Percentiles rank a stretch among this genome's conserved stretches.
phyloP scores from a whole-genome alignment of 352 stramenopile genomes.

The Pythium oligandrum region DNA sequence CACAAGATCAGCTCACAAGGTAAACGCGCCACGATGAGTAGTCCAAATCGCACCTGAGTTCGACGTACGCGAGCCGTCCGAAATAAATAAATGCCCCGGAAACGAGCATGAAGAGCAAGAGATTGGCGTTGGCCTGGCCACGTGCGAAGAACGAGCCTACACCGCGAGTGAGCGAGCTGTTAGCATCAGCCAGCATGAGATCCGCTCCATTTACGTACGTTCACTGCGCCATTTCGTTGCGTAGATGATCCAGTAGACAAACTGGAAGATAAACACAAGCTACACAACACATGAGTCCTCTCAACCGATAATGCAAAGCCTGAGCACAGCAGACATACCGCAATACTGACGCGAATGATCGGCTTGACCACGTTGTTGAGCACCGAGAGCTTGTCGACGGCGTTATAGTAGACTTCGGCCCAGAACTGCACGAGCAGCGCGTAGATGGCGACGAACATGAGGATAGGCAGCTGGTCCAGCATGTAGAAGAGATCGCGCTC shows the following conservation, averaged over 20 bases:
- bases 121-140: slow-evolving; percentile 75
- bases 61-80: slow-evolving; percentile 71
- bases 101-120: slow-evolving; percentile 78
- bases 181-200: not conserved
- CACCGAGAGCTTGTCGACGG: slow-evolving; percentile 63
- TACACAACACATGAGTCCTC: slow-evolving; percentile 17
- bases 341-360: slow-evolving; percentile 54
- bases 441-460: slow-evolving; percentile 81
- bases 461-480: slow-evolving; percentile 74
- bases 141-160: slow-evolving; percentile 77
- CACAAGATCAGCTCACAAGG: not conserved
- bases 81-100: slow-evolving; percentile 73
- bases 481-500: slow-evolving; percentile 86
- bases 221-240: slow-evolving; percentile 66
- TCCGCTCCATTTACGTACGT: slow-evolving; percentile 29
- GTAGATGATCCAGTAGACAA: slow-evolving; percentile 76
- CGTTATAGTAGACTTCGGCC: slow-evolving; percentile 88
- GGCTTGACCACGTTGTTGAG: slow-evolving; percentile 68
- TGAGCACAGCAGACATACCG: slow-evolving; percentile 23
- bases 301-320: not conserved
- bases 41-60: slow-evolving; percentile 51
- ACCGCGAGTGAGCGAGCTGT: not conserved
- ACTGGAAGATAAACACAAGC: slow-evolving; percentile 55
- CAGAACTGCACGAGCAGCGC: slow-evolving; percentile 83
- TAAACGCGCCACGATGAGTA: not conserved